Conservation (phyloP, 257 asterid species). For the Nicotiana tomentosiformis region DNA sequence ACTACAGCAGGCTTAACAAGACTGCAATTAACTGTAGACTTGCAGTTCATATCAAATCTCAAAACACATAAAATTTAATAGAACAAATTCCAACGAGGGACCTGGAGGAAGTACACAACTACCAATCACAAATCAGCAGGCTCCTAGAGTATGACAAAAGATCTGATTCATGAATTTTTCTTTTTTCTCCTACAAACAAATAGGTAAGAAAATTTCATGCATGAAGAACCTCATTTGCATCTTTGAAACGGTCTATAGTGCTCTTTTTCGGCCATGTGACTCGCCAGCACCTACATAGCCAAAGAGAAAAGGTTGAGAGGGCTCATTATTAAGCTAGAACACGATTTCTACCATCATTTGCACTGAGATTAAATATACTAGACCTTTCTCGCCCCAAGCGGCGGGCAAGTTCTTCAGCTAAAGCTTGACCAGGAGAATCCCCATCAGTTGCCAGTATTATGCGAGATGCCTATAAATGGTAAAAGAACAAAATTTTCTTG, state of each 20-base stretch:
- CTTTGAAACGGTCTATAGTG: conserved; percentile 55
- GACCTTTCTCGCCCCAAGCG: conserved; percentile 97
- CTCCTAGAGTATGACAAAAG: not conserved
- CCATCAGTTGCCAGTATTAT: conserved; percentile 96
- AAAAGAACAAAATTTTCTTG: conserved; percentile 16
- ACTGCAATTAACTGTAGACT: not conserved
- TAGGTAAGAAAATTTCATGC: not conserved
- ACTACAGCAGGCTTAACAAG: not conserved
- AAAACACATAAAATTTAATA: not conserved
- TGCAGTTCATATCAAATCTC: not conserved
- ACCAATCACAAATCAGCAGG: not conserved
- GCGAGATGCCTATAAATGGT: conserved; percentile 68
- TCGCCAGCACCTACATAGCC: conserved; percentile 86
- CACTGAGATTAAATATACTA: conserved; percentile 4
- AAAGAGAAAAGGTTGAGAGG: conserved; percentile 5
- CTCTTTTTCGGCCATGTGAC: conserved; percentile 89
- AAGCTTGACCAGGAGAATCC: conserved; percentile 92
- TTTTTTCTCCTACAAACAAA: not conserved
- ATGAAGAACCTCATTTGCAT: conserved; percentile 85
- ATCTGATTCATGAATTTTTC: not conserved
- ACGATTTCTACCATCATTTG: not conserved
- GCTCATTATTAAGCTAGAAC: not conserved
- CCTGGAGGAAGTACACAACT: not conserved
- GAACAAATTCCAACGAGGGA: not conserved
- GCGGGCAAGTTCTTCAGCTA: conserved; percentile 98